Evolutionary conservation across 768 basidiomycete genomes (phyloP).

Genomic region (Dioszegia hungarica): DNA sequence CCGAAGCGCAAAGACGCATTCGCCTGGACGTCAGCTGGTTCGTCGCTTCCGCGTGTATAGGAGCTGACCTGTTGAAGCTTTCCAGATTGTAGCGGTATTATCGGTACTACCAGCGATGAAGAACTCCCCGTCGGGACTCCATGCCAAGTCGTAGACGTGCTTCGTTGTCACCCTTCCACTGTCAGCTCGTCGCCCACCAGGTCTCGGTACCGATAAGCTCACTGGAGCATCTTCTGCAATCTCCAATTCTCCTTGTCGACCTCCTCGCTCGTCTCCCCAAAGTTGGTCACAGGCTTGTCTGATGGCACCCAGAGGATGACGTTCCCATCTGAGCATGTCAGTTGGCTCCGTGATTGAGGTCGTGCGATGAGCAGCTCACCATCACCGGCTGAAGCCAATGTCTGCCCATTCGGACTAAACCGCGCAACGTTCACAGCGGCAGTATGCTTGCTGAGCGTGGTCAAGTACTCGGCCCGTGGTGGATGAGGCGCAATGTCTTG

Average conservation of each 20-base stretch:
- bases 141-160: constrained; percentile 96
- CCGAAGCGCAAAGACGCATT: constrained; percentile 51
- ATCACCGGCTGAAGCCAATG: constrained; percentile 94
- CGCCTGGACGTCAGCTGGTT: constrained; percentile 26
- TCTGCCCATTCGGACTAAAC: constrained; percentile 93
- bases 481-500: constrained; percentile 54
- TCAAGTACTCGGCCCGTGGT: constrained; percentile 92
- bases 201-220: constrained; percentile 31
- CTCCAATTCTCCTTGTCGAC: constrained; percentile 97
- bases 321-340: constrained; percentile 70
- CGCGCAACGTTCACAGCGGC: constrained; percentile 94
- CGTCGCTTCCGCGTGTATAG: background rate
- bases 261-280: constrained; percentile 77
- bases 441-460: constrained; percentile 86
- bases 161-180: constrained; percentile 72
- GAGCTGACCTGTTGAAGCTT: constrained; percentile 38
- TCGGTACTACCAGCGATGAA: constrained; percentile 96
- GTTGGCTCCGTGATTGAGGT: background rate
- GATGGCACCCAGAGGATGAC: constrained; percentile 92
- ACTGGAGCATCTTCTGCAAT: constrained; percentile 74
- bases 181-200: background rate
- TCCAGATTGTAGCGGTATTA: constrained; percentile 63
- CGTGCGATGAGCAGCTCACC: constrained; percentile 55
- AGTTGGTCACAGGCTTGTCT: constrained; percentile 64
- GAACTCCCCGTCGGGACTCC: constrained; percentile 93